Evolutionary conservation across 1,139 yeast species (phyloP).

Genomic region (Taiozyma sp.): DNA sequence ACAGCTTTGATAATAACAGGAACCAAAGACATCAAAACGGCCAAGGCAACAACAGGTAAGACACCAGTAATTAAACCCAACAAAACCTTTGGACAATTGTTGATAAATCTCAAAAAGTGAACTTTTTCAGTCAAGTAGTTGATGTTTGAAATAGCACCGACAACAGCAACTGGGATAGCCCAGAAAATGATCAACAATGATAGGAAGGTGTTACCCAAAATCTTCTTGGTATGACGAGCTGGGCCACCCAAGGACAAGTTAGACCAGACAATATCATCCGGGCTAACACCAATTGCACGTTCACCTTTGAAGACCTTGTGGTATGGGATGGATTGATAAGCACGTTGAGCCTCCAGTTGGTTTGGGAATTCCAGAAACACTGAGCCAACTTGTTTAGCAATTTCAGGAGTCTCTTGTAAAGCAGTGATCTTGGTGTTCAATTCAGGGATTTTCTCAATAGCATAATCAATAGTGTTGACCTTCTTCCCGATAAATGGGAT

Average conservation of each 20-base stretch:
- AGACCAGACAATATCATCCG: conserved; percentile 61
- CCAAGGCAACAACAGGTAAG: conserved; percentile 63
- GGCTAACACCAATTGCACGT: conserved; percentile 52
- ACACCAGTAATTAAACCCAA: conserved; percentile 73
- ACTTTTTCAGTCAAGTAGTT: conserved; percentile 57
- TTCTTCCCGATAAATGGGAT: conserved; percentile 39
- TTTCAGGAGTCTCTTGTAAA: conserved; percentile 43
- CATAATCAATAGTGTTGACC: conserved; percentile 57
- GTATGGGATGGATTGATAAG: conserved; percentile 55
- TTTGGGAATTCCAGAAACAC: conserved; percentile 67
- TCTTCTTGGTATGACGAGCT: conserved; percentile 45
- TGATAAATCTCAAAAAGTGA: conserved; percentile 59
- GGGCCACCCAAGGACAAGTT: conserved; percentile 59
- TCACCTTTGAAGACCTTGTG: conserved; percentile 29
- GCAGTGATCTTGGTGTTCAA: conserved; percentile 50
- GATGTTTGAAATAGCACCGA: conserved; percentile 74
- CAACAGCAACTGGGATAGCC: conserved; percentile 85
- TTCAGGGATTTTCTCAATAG: conserved; percentile 50
- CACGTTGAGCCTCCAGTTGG: conserved; percentile 68
- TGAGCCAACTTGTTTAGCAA: conserved; percentile 47
- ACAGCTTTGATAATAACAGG: conserved; percentile 74
- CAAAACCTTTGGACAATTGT: conserved; percentile 52
- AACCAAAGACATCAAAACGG: conserved; percentile 66
- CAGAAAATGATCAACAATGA: conserved; percentile 61
- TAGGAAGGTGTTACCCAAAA: conserved; percentile 50